phyloP scores from a whole-genome alignment of 2,329 filamentous ascomycete species.

The Apiospora malaysiana region DNA sequence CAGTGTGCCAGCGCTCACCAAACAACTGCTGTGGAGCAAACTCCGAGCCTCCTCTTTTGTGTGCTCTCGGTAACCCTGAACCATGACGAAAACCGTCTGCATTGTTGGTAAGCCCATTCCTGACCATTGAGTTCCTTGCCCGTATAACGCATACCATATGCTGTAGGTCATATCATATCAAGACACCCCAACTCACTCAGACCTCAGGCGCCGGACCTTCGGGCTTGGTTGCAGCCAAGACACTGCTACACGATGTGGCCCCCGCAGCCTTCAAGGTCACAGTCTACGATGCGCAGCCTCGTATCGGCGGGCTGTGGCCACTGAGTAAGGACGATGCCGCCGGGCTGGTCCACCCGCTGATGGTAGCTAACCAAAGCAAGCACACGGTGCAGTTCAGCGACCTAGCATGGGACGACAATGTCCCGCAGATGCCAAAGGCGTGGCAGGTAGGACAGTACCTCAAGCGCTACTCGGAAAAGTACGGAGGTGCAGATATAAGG shows the following conservation, averaged over 20 bases:
- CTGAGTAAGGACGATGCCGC: slow-evolving; percentile 52
- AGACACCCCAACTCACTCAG: slow-evolving; percentile 23
- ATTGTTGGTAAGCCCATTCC: slow-evolving; percentile 50
- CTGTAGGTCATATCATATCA: background rate
- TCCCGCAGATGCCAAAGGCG: slow-evolving; percentile 73
- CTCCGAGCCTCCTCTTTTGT: slow-evolving; percentile 21
- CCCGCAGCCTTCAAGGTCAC: slow-evolving; percentile 67
- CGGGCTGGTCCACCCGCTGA: slow-evolving; percentile 67
- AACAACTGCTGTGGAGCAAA: slow-evolving; percentile 4
- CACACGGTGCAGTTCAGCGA: slow-evolving; percentile 79
- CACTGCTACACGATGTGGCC: slow-evolving; percentile 66
- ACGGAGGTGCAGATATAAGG: slow-evolving; percentile 54
- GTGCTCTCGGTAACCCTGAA: slow-evolving; percentile 21
- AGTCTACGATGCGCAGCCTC: slow-evolving; percentile 69
- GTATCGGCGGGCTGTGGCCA: slow-evolving; percentile 82
- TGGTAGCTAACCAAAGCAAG: slow-evolving; percentile 76
- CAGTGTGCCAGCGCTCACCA: background rate
- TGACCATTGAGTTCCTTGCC: background rate
- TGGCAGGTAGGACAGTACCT: slow-evolving; percentile 80
- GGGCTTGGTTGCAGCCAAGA: slow-evolving; percentile 74
- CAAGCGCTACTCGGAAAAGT: slow-evolving; percentile 65
- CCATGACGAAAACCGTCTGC: slow-evolving; percentile 56
- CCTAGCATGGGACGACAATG: slow-evolving; percentile 67
- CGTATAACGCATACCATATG: background rate
- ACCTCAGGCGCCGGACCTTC: slow-evolving; percentile 69